Base-by-base conservation (phyloP, 2,329 filamentous ascomycete genomes). In the Chaetomiaceae sp. region DNA sequence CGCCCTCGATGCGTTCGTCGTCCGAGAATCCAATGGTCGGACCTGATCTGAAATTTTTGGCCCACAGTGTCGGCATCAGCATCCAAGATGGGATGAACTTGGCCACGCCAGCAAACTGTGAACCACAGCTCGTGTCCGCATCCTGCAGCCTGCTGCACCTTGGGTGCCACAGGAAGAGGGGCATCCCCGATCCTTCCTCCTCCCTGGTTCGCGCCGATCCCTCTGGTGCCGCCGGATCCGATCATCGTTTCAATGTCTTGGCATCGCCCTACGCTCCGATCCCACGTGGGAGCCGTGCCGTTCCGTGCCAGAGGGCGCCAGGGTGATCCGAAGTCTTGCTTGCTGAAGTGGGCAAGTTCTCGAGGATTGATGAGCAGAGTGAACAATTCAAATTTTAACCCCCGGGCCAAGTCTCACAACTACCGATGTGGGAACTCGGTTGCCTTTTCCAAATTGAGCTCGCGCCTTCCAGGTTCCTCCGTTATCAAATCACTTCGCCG, bases 111-210 rank as follows among this genome's bases (percentile, higher is more conserved):
- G 25, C 47, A 36, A 40, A 14, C 5, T 11, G 20, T 27, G 27
- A 19, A n/a, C n/a, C 17, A 9, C 45, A 38, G 31, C 34, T 49
- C 37, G 37, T 49, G 47, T 49, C 37, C 34, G 47, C 27, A 49
- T 49, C 37, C 3, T 31, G 14, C 17, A 31, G 27, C 7, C 12
- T 22, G n/a, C 4, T 27, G n/a, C 37, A 17, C 12, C 11, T 36
- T 11, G 6, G 19, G 23, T 27, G 23, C 22, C 38, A 42, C 38
- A 3, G 5, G 6, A 22, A 27, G 22, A 23, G 38, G 38, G 23
- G 6, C 3, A 6, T 22, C 9, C 22, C 22, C 3, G 6, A 12
- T n/a, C 33, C 25, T 20, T 40, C 31, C 14, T 27, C 20, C 36
- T 38, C 17, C 36, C 29, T 29, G n/a, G 20, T 40, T 22, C 20